Evolutionary conservation across 345 rosid genomes (phyloP), one percentile per base, ranked within the genome.

Genomic region (Rhizophora mangle): DNA sequence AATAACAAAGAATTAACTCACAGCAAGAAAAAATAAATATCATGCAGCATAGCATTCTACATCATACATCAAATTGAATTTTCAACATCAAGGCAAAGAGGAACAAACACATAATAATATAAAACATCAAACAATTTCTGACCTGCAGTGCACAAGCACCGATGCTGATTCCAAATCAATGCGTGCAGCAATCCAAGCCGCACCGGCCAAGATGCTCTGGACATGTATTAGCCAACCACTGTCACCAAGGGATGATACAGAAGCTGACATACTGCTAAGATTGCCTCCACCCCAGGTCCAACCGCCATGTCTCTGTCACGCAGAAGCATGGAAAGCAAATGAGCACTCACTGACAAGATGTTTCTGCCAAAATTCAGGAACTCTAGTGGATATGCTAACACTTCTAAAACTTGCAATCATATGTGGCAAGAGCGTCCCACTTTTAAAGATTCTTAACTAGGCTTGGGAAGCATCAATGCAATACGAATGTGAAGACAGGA

Each of bases 261-360:
- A 95, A 69, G 99, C 99, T 76, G 99, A 95, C 99, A 95, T 95
- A 80, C 98, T 95, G 78, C 99, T 95, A 64, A 95, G 97, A 79
- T 95, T 89, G 70, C 97, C 96, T 68, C 99, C 94, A 74, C 98
- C 96, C 99, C 99, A 95, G 8, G 89, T 88, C 96, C 96, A 90
- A 71, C 93, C 98, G 62, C 99, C 98, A 77, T 95, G 92, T 76
- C 99, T 95, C 99, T 95, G 82, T 63, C 49, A 43, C 4, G 0
- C 49, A 43, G 49, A 43, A 43, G 49, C 49, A 69, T 46, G 67
- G 20, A 32, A 27, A 52, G 27, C 49, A 53, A 37, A 60, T 60
- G 21, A 59, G 10, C 63, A 63, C 2, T 19, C 20, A 58, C 5
- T 26, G 70, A 62, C 10, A 63, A 1, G 20, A 47, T 0, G 13